Base-by-base conservation (phyloP, 495 filamentous ascomycete genomes). In the Podospora pseudocomata region DNA sequence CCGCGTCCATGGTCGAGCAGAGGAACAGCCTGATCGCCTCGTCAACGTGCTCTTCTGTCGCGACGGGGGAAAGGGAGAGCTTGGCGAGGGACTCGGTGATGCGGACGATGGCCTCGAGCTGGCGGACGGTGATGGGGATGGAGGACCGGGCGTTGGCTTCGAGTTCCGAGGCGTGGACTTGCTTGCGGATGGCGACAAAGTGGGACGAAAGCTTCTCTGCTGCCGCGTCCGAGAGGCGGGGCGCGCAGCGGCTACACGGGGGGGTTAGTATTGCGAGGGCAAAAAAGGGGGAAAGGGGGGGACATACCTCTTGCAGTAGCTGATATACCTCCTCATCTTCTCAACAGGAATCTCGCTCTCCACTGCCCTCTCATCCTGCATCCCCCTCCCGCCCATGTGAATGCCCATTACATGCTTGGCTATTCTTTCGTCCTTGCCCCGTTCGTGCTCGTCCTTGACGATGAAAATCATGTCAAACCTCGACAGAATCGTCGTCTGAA, bases 401-500 rank as follows among this genome's bases (percentile, higher is more conserved):
- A 98, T 93, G 60, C 90, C 91, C 92, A 98, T 97, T 71, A 99
- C 94, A 84, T 98, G 95, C 63, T 90, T 92, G 15, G 96, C 96
- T 63, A 99, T 97, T 1, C 85, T 89, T 81, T 98, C 94, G 78
- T 99, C 96, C 72, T 93, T 88, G 55, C 84, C 88, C 55, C 92
- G 88, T 62, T 96, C 91, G 78, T 99, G 96, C 65, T 96, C 93
- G 74, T 99, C 96, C 44, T 91, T 92, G 60, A 99, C 94, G 70
- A 99, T 96, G 84, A 98, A 99, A 73, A 99, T 97, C 93, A 99
- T 97, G 80, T 99, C 96, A 81, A 99, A 99, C 82, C 96, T 90
- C 1, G 95, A 98, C 63, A 99, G 78, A 76, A 99, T 98, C 20
- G 96, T 99, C 2, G 96, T 99, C 75, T 99, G 96, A 82, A 99